A percentile compares a stretch with the other conserved stretches of the same genome.
Conservation (phyloP, 148 eudicot genomes). For the Chenopodium album region DNA sequence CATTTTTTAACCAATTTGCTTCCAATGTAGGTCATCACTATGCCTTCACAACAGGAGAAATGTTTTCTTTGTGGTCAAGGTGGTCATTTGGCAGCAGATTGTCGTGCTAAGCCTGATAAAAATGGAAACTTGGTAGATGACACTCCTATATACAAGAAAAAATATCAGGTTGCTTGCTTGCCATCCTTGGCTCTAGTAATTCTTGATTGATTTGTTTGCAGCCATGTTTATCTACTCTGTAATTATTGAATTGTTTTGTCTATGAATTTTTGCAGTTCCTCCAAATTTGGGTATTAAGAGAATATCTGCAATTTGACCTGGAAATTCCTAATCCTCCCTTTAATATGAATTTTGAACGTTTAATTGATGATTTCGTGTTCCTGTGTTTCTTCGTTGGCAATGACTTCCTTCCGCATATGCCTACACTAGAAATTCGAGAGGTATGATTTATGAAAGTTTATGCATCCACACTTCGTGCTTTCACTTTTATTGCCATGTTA, state of each 20-base stretch:
- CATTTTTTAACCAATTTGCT: background rate
- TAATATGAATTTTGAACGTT: slow-evolving; percentile 67
- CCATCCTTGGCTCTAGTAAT: slow-evolving; percentile 7
- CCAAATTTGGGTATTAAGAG: slow-evolving; percentile 93
- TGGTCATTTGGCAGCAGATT: slow-evolving; percentile 98
- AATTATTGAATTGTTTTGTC: slow-evolving; percentile 2
- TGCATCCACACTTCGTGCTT: background rate
- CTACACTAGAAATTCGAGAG: slow-evolving; percentile 98
- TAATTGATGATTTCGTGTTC: slow-evolving; percentile 96
- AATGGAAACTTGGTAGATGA: slow-evolving; percentile 56
- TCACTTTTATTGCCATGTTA: background rate
- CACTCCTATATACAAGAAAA: slow-evolving; percentile 84
- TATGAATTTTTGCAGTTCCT: slow-evolving; percentile 59
- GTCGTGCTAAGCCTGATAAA: slow-evolving; percentile 51
- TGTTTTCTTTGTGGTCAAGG: slow-evolving; percentile 88
- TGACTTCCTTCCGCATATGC: slow-evolving; percentile 99
- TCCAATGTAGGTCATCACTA: slow-evolving; percentile 59
- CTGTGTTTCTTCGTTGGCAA: slow-evolving; percentile 99
- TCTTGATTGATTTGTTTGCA: slow-evolving; percentile 8
- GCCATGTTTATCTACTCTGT: background rate
- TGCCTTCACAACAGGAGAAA: slow-evolving; percentile 88
- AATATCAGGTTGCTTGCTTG: slow-evolving; percentile 70
- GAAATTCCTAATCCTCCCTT: slow-evolving; percentile 75
- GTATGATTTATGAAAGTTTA: slow-evolving; percentile 73
- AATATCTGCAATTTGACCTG: slow-evolving; percentile 87